Base-by-base conservation (phyloP, 225 moss, liverwort and hornwort species). In the Rhytidiadelphus loreus region DNA sequence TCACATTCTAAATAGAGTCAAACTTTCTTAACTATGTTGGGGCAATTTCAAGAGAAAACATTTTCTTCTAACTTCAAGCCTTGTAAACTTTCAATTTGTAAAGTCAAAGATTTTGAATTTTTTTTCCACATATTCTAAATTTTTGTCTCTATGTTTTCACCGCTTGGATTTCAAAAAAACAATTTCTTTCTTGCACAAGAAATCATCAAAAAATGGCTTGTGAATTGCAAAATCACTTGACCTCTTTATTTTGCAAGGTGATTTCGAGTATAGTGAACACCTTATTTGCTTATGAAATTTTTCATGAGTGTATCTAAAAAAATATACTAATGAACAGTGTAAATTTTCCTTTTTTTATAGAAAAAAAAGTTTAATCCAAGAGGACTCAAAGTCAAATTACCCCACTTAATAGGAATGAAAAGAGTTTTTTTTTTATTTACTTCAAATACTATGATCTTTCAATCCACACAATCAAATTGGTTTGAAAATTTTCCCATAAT, bases 301-400 rank as follows among this genome's bases (percentile, higher is more conserved):
- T 43, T 9, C 6, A 28, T 28, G 8, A 72, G 1, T 26, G 3
- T 15, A 71, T 0, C 15, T 41, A 26, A 26, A 5, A 28, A 43
- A 16, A 43, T 26, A 43, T 25, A 43, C 5, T 43, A 43, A 71
- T 71, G 5, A 72, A 44, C 44, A 28, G 16, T 28, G 5, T 6
- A 72, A 44, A 43, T 26, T 2, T 0, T 43, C 28, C 44, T 41
- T 71, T 33, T 32, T 63, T 32, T 17, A 3, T 33, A 52, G 5
- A 7, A 63, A 4, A 33, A 16, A 4, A 26, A 6, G 6, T 6
- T 28, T 26, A 28, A 61, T 61, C 13, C 13, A 68, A 68, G 68
- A n/a, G 2, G 7, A 7, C 22, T 68, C 1, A 0, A n/a, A 68
- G 22, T n/a, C 7, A 1, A 4, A 6, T n/a, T n/a, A 3, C 7